Evolutionary conservation across 2,329 filamentous ascomycete species (phyloP), one percentile per base, ranked within the genome.

Genomic region (Trichothecium roseum): DNA sequence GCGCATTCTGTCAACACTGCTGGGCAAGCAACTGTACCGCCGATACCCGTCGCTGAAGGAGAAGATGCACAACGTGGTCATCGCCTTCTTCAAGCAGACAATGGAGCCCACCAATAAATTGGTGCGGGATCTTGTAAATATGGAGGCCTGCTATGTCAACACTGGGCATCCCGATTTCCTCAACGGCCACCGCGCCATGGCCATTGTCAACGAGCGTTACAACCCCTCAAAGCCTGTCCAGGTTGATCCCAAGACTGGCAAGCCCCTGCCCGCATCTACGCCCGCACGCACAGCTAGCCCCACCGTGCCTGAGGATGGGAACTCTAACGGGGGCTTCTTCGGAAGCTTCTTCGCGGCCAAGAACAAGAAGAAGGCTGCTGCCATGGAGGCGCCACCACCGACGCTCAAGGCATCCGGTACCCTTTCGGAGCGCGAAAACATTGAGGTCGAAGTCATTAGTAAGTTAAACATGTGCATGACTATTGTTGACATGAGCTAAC

Each of bases 321-420:
- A 58, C 41, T 58, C 59, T 36, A 84, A 84, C 54, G 67, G 72
- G 40, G 87, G 89, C 27, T 98, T 98, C 73, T 98, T 98, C 51
- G 91, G 91, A 48, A 94, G 85, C 53, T 98, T 98, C 74, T 98
- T 95, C 56, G 86, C 91, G 9, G 88, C 85, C 54, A 98, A 96
- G 76, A 98, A 96, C 68, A 98, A 96, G 79, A 98, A 98, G 76
- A 96, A 95, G 81, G 93, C 94, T 65, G 91, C 91, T n/a, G 88
- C 89, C 32, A 98, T 98, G 91, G 91, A 98, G 58, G 72, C 91
- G 12, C 91, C 91, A 28, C 91, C 91, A 42, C 77, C 91, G 20
- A 89, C 78, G 29, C 76, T 98, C 39, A 98, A 95, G 68, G 91
- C 91, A 24, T 94, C 86, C 3, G 89, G 91, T 29, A 94, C 81